A percentile compares a stretch with the other conserved stretches of the same genome.
These are phyloP conservation scores for Entomortierella lignicola DNA, from an alignment of 192 early-diverging fungal species.

Conservation along the genomic window DNA sequence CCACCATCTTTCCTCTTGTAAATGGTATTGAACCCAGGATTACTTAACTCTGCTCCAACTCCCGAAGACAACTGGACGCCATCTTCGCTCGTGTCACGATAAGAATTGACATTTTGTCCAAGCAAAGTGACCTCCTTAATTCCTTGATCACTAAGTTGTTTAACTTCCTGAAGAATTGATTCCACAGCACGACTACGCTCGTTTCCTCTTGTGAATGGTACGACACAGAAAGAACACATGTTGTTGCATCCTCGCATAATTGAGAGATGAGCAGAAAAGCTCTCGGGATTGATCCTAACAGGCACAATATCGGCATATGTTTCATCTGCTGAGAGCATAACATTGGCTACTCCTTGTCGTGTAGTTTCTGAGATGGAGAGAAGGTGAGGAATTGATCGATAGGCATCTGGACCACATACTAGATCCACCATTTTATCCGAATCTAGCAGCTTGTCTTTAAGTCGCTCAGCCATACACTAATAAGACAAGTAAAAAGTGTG, in stretches of 20 bases:
- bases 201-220: constrained; percentile 81
- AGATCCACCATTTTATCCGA: constrained; percentile 77
- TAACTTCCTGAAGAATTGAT: constrained; percentile 75
- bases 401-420: constrained; percentile 83
- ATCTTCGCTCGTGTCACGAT: constrained; percentile 74
- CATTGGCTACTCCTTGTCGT: constrained; percentile 79
- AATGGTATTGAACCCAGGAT: constrained; percentile 79
- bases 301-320: constrained; percentile 85
- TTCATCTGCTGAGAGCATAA: constrained; percentile 84
- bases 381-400: constrained; percentile 78
- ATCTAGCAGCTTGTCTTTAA: constrained; percentile 77
- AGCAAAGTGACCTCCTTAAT: constrained; percentile 75
- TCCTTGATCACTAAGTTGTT: constrained; percentile 71
- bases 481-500: neutral
- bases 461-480: constrained; percentile 82
- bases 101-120: constrained; percentile 88
- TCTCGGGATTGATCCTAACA: constrained; percentile 70
- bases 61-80: constrained; percentile 56
- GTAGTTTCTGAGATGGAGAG: constrained; percentile 72
- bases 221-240: constrained; percentile 86
- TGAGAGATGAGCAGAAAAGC: constrained; percentile 76
- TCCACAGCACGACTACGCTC: constrained; percentile 79
- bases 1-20: constrained; percentile 82
- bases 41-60: constrained; percentile 58
- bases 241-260: constrained; percentile 88